These are phyloP conservation scores for Globisporangium nagaii DNA, from an alignment of 352 stramenopile species.

Conservation along the genomic window DNA sequence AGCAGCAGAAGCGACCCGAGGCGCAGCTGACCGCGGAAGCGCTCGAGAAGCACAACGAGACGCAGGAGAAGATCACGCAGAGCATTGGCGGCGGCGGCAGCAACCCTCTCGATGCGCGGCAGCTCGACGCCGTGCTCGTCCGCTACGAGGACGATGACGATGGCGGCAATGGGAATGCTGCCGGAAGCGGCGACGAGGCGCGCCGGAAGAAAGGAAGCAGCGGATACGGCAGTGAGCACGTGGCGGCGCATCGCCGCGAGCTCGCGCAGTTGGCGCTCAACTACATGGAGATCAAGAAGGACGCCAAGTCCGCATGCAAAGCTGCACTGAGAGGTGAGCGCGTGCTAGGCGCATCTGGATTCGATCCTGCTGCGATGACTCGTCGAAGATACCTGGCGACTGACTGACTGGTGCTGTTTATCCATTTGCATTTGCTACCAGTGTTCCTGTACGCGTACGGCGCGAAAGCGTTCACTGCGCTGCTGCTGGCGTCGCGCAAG, in stretches of 20 bases:
- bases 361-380: no score
- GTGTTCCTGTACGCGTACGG: constrained; percentile 75
- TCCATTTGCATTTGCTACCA: background rate
- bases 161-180: background rate
- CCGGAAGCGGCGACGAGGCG: background rate
- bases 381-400: no score
- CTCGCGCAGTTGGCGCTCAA: constrained; percentile 26
- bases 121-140: constrained; percentile 2
- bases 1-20: constrained; percentile 22
- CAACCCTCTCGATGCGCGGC: background rate
- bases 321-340: constrained; percentile 26
- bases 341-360: background rate
- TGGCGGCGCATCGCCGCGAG: constrained; percentile 26
- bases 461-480: constrained; percentile 75
- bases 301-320: constrained; percentile 42
- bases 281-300: constrained; percentile 25
- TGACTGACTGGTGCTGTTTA: background rate
- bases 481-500: constrained; percentile 73
- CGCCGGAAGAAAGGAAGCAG: constrained; percentile 9
- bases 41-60: constrained; percentile 64
- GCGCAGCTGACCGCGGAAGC: constrained; percentile 49
- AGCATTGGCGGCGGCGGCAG: background rate
- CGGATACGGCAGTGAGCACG: constrained; percentile 19
- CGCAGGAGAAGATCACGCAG: constrained; percentile 14
- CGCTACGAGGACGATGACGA: background rate